Evolutionary conservation across 192 early-diverging fungal species (phyloP).

Genomic region (Neocallimastix lanati): DNA sequence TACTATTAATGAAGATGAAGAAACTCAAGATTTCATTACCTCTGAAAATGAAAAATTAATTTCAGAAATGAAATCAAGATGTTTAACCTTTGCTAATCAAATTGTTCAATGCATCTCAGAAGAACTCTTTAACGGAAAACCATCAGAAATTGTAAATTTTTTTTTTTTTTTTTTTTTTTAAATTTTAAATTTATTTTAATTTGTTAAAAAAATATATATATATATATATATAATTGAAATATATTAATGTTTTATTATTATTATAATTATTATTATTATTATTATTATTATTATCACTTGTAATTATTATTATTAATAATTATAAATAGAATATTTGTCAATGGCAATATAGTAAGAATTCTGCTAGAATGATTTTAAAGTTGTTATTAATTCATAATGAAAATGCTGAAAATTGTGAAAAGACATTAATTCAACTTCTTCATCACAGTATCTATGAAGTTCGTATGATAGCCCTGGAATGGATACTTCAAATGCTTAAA

Average conservation of each 20-base stretch:
- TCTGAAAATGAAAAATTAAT: background rate
- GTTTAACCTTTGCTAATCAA: slow-evolving; percentile 5
- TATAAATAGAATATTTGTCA: background rate
- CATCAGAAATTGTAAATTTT: background rate
- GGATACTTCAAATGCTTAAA: background rate
- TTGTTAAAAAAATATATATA: too few species aligned
- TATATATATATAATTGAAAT: too few species aligned
- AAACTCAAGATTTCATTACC: slow-evolving; percentile 5
- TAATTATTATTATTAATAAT: too few species aligned
- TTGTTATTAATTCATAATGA: background rate
- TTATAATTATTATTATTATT: too few species aligned
- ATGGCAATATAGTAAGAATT: background rate
- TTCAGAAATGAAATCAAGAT: background rate
- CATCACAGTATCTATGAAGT: slow-evolving; percentile 45
- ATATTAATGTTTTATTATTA: too few species aligned
- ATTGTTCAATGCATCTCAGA: slow-evolving; percentile 4
- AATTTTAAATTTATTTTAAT: too few species aligned
- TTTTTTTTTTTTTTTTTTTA: too few species aligned
- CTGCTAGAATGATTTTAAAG: background rate
- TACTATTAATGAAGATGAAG: slow-evolving; percentile 10
- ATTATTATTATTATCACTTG: too few species aligned
- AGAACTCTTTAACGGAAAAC: background rate
- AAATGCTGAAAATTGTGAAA: background rate
- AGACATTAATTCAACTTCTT: slow-evolving; percentile 15
- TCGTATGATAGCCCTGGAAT: slow-evolving; percentile 26